Evolutionary conservation across 768 basidiomycete species (phyloP).

Genomic region (Termitomyces sp.): DNA sequence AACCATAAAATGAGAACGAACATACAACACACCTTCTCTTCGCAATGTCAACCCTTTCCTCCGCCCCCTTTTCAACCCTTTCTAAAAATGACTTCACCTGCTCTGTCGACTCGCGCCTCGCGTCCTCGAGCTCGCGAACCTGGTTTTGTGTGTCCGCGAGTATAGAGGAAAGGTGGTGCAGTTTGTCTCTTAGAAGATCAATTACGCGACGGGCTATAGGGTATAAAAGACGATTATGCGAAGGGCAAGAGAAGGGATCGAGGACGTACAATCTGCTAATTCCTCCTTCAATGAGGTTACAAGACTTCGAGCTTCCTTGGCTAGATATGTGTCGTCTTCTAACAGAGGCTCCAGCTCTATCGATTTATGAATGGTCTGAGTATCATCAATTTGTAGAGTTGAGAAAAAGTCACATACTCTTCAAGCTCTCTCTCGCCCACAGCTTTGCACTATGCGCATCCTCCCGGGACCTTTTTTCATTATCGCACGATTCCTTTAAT

Average conservation of each 20-base stretch:
- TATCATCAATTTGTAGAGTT: neutral
- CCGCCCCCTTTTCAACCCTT: neutral
- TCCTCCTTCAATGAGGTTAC: slow-evolving; percentile 22
- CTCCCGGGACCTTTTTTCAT: neutral
- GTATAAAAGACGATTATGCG: neutral
- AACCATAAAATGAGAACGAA: neutral
- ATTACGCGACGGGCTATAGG: slow-evolving; percentile 29
- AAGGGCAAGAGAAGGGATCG: neutral
- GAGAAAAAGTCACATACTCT: neutral
- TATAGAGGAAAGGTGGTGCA: slow-evolving; percentile 26
- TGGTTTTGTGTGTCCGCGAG: slow-evolving; percentile 26
- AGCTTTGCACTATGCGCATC: slow-evolving; percentile 6
- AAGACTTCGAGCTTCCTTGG: slow-evolving; percentile 17
- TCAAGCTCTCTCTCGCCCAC: slow-evolving; percentile 5
- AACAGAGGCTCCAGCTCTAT: slow-evolving; percentile 18
- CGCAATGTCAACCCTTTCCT: neutral
- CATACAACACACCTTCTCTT: neutral
- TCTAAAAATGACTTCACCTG: slow-evolving; percentile 15
- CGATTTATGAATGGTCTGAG: neutral
- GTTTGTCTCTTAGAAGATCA: slow-evolving; percentile 34
- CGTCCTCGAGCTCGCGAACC: slow-evolving; percentile 30
- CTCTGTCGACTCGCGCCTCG: slow-evolving; percentile 16
- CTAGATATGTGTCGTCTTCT: slow-evolving; percentile 14
- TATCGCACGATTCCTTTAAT: slow-evolving; percentile 5
- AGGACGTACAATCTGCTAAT: slow-evolving; percentile 21